Evolutionary conservation across 1,139 yeast genomes (phyloP), one percentile per base, ranked within the genome.

Genomic region (Starmera stellimalicola): DNA sequence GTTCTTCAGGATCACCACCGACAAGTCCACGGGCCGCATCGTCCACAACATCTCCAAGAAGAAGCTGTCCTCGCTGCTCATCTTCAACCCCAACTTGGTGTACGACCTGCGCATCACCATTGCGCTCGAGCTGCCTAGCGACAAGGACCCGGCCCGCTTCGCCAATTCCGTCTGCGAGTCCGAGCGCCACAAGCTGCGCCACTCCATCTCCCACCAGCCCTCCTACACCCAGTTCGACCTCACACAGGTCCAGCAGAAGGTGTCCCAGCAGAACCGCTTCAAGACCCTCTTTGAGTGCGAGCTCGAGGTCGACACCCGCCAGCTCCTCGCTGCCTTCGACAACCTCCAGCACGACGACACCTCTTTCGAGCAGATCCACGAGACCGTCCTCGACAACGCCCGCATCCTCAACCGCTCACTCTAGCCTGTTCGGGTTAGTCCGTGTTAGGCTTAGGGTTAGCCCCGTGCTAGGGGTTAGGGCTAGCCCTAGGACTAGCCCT

Each of bases 31-130:
- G 0, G 79, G 80, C 10, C 63, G 91, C 44, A 69, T 73, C 32
- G 65, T 70, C 11, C 73, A 73, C 23, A 81, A 80, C 27, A 80
- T 87, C 34, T 75, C 77, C 41, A 87, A 87, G 52, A 72, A 73
- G 42, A 67, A 91, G 36, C 60, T 85, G 8, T 72, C 83, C 3
- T 87, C 82, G 51, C 57, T 87, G 38, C 71, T 74, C 50, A 64
- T 87, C 23, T 77, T 73, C 50, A 72, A 81, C 36, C 95, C 95
- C 2, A 79, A 83, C 40, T 74, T 83, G 18, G 66, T 77, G 58
- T 77, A 77, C 51, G 96, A 87, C 54, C 65, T 80, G 43, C 67
- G 94, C 47, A 62, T 87, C 27, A 77, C 94, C 9, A 60, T 87
- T 41, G 75, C 87, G 26, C 58, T 81, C 23, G 96, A 87, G 73